A percentile compares a stretch with the other conserved stretches of the same genome.
phyloP scores from a whole-genome alignment of 768 basidiomycete genomes.

The Trametes punicea region DNA sequence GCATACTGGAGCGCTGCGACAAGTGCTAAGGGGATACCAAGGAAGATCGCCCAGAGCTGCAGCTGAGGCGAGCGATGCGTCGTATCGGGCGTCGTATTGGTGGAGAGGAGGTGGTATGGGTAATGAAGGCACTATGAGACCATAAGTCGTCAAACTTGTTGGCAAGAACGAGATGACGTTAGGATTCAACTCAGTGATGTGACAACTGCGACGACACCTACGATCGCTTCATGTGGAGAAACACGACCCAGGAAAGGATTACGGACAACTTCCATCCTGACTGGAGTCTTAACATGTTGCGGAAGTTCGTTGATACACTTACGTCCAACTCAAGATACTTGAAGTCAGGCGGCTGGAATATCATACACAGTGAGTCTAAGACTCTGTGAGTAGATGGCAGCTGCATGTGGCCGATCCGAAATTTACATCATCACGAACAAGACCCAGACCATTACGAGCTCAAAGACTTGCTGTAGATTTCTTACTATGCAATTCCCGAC shows the following conservation, averaged over 20 bases:
- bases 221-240: slow-evolving; percentile 60
- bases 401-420: background rate
- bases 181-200: no score
- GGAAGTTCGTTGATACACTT: slow-evolving; percentile 40
- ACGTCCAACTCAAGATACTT: slow-evolving; percentile 57
- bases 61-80: slow-evolving; percentile 38
- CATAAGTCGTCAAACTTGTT: background rate
- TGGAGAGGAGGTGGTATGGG: slow-evolving; percentile 55
- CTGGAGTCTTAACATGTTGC: slow-evolving; percentile 43
- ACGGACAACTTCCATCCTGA: slow-evolving; percentile 80
- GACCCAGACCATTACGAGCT: slow-evolving; percentile 83
- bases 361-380: slow-evolving; percentile 82
- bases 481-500: slow-evolving; percentile 70
- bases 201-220: background rate
- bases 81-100: slow-evolving; percentile 37
- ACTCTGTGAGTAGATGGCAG: background rate
- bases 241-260: slow-evolving; percentile 65
- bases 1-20: slow-evolving; percentile 84
- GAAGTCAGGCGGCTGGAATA: slow-evolving; percentile 84
- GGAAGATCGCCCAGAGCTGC: slow-evolving; percentile 75
- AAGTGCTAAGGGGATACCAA: slow-evolving; percentile 77
- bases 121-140: slow-evolving; percentile 46
- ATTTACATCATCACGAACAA: slow-evolving; percentile 82
- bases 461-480: slow-evolving; percentile 71
- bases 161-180: no score